Percentiles rank a stretch among this genome's conserved stretches.
Conservation (phyloP, 1,139 yeast genomes). For the Yamadazyma membranifaciens region DNA sequence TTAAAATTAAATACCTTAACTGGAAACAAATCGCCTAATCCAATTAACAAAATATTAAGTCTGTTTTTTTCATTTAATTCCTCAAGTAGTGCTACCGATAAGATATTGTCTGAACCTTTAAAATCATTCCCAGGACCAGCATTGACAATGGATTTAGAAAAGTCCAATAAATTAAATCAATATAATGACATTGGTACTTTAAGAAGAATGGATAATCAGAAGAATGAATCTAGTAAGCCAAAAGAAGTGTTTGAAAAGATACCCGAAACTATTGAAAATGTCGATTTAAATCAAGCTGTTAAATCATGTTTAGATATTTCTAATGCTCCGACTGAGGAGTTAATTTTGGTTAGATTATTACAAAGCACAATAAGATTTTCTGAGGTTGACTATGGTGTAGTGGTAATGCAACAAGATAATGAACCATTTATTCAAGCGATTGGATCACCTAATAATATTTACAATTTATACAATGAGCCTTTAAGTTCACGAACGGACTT, state of each 20-base stretch:
- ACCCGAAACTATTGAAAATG: not conserved
- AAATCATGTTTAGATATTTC: slow-evolving; percentile 50
- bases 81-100: too few species aligned
- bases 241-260: not conserved
- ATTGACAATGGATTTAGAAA: not conserved
- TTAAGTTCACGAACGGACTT: slow-evolving; percentile 41
- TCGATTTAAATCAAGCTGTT: slow-evolving; percentile 29
- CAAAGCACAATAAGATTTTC: slow-evolving; percentile 41
- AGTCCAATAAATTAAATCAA: not conserved
- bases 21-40: slow-evolving; percentile 8
- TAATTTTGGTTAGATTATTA: slow-evolving; percentile 40
- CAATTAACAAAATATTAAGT: slow-evolving; percentile 9
- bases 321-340: slow-evolving; percentile 41
- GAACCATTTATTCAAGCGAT: slow-evolving; percentile 45
- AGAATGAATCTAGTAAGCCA: not conserved
- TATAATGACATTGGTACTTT: not conserved
- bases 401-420: slow-evolving; percentile 34
- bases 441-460: slow-evolving; percentile 39
- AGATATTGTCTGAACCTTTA: slow-evolving; percentile 1
- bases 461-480: slow-evolving; percentile 37
- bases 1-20: slow-evolving; percentile 2
- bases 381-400: slow-evolving; percentile 47
- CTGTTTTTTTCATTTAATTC: slow-evolving; percentile 8
- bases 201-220: not conserved
- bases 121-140: slow-evolving; percentile 3